Evolutionary conservation across 257 asterid species (phyloP).

Genomic region (Lantana camara): DNA sequence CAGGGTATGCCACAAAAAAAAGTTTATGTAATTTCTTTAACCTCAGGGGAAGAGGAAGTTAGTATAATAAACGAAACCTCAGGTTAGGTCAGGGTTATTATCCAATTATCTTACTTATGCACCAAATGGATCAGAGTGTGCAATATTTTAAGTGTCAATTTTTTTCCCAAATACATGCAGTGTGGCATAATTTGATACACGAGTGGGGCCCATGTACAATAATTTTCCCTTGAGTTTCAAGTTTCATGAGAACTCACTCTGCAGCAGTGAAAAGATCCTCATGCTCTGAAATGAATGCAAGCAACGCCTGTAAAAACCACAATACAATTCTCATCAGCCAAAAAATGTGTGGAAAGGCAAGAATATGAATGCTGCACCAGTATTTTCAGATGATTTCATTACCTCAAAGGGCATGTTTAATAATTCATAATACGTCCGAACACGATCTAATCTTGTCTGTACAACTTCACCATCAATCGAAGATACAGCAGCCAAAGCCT

Average conservation of each 20-base stretch:
- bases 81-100: no score
- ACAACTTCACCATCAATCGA: conserved; percentile 82
- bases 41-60: no score
- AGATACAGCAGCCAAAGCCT: conserved; percentile 96
- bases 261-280: conserved; percentile 63
- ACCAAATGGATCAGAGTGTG: no score
- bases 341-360: background rate
- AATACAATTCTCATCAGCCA: conserved; percentile 15
- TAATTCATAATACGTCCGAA: conserved; percentile 88
- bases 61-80: no score
- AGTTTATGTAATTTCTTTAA: no score
- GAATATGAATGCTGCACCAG: background rate
- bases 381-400: conserved; percentile 31
- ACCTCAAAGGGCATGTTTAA: conserved; percentile 98
- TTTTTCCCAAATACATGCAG: no score
- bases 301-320: conserved; percentile 70
- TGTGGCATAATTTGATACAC: no score
- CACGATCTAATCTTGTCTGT: conserved; percentile 81
- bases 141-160: no score
- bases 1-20: no score
- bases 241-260: conserved; percentile 63
- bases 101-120: no score
- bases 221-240: background rate
- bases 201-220: background rate
- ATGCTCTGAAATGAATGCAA: conserved; percentile 86